Base-by-base conservation (phyloP, 352 stramenopile species). In the Pythium periplocum region DNA sequence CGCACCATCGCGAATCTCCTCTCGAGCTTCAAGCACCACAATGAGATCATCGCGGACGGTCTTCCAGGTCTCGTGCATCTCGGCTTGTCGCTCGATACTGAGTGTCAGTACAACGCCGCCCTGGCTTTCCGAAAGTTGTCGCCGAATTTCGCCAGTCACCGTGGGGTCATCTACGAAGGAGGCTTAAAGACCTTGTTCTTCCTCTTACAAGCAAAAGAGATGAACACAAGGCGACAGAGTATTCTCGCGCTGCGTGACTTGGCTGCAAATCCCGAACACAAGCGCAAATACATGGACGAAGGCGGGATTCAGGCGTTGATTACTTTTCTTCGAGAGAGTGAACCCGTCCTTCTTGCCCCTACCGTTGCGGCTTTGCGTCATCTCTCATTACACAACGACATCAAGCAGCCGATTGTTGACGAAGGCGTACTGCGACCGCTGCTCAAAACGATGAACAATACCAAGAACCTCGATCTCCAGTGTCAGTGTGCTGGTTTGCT, bases 31-130 rank as follows among this genome's bases (percentile, higher is more conserved):
- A 72, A 96, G 36, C 78, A 97, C 49, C 95, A 98, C 66, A 70
- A 71, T 0, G 75, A 90, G 37, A 91, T 98, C 60, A 95, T 98
- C 54, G 59, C 81, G 5, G 79, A 96, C 50, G 96, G 92, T 1
- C 71, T 98, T 7, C 69, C 78, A 1, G 90, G 91, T 1, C 74
- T 99, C 10, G 84, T 98, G 41, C 75, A 86, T 51, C 73, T 99
- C n/a, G 92, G 87, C 4, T 64, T 93, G 6, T 93, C 75, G 41
- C 65, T 90, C 31, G 96, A 98, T 55, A 50, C 74, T 12, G 93
- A 98, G 68, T 98, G 93, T 55, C 87, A 97, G 65, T 98, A 98
- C 64, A 95, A 98, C 63, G 86, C 92, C 2, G 87, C 93, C 4
- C 64, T 98, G n/a, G 86, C 83, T 10, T 89, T 98, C 53, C 89